Evolutionary conservation across 2,329 filamentous ascomycete genomes (phyloP).

Genomic region (Rachicladosporium sp.): DNA sequence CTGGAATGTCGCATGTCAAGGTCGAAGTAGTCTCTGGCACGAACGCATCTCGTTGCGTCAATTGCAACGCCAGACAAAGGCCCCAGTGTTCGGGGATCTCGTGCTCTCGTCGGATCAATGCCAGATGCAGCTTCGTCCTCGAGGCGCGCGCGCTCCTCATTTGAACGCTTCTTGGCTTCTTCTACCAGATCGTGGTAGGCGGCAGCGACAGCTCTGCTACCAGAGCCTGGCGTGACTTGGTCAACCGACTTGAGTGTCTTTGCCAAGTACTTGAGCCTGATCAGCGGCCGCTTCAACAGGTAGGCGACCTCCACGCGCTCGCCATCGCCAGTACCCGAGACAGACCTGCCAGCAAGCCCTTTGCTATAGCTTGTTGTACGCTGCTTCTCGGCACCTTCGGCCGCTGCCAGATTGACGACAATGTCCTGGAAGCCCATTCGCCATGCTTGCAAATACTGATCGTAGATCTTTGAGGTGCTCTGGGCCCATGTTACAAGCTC

Average conservation of each 20-base stretch:
- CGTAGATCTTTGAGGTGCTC: slow-evolving; percentile 64
- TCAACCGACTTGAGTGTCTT: slow-evolving; percentile 67
- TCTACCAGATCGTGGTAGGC: slow-evolving; percentile 62
- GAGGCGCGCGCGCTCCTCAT: slow-evolving; percentile 59
- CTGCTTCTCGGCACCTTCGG: slow-evolving; percentile 42
- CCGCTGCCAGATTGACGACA: slow-evolving; percentile 79
- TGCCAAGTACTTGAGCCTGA: slow-evolving; percentile 74
- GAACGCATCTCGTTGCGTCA: slow-evolving; percentile 68
- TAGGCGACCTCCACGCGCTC: slow-evolving; percentile 91
- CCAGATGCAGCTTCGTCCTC: slow-evolving; percentile 77
- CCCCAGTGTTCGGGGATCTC: slow-evolving; percentile 66
- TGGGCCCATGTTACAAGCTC: slow-evolving; percentile 72
- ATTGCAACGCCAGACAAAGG: slow-evolving; percentile 59
- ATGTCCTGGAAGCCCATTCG: slow-evolving; percentile 88
- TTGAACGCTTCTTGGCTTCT: slow-evolving; percentile 60
- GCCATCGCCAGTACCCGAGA: slow-evolving; percentile 51
- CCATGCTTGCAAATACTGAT: slow-evolving; percentile 79
- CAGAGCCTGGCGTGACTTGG: slow-evolving; percentile 40
- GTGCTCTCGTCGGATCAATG: slow-evolving; percentile 68
- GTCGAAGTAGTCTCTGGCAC: slow-evolving; percentile 80
- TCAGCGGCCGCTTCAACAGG: slow-evolving; percentile 75
- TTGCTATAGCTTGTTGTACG: slow-evolving; percentile 43
- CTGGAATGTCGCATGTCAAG: slow-evolving; percentile 77
- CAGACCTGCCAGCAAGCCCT: not conserved
- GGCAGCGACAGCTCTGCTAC: slow-evolving; percentile 46